Evolutionary conservation across 2,329 filamentous ascomycete species (phyloP).

Genomic region (Penicillium aurantiogriseum): DNA sequence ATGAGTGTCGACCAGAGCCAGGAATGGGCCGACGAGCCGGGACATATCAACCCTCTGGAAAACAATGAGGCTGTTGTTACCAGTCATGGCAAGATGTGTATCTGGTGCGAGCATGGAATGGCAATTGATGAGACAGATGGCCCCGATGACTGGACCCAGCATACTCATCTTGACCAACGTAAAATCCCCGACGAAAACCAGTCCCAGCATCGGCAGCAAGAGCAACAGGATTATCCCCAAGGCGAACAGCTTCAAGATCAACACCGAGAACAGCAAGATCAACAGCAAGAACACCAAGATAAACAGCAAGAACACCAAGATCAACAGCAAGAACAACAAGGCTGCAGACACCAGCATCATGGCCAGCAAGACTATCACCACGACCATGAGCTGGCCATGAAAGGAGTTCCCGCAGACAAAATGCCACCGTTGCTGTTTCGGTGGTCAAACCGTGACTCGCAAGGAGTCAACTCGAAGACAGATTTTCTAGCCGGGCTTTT

Average conservation of each 20-base stretch:
- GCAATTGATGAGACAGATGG: neutral
- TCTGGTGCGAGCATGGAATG: conserved; percentile 21
- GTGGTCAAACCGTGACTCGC: conserved; percentile 32
- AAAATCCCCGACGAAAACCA: too few species aligned
- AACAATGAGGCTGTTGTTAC: conserved; percentile 11
- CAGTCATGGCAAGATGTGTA: conserved; percentile 21
- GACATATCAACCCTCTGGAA: neutral
- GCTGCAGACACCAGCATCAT: neutral
- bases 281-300: too few species aligned
- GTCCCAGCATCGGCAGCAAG: too few species aligned
- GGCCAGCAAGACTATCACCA: neutral
- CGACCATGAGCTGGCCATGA: neutral
- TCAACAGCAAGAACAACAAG: neutral
- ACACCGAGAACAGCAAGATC: too few species aligned
- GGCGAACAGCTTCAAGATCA: neutral
- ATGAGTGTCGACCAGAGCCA: neutral
- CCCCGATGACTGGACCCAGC: too few species aligned
- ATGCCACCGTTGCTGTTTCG: conserved; percentile 35
- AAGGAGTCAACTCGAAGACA: conserved; percentile 31
- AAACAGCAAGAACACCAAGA: neutral
- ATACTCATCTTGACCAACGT: too few species aligned
- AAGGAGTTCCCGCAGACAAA: neutral
- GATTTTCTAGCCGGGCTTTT: conserved; percentile 32
- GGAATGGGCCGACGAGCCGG: neutral
- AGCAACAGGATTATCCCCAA: too few species aligned